Percentiles rank a stretch among this genome's conserved stretches.
phyloP scores from a whole-genome alignment of 805 yeast genomes.

The Nakazawaea laoshanensis region DNA sequence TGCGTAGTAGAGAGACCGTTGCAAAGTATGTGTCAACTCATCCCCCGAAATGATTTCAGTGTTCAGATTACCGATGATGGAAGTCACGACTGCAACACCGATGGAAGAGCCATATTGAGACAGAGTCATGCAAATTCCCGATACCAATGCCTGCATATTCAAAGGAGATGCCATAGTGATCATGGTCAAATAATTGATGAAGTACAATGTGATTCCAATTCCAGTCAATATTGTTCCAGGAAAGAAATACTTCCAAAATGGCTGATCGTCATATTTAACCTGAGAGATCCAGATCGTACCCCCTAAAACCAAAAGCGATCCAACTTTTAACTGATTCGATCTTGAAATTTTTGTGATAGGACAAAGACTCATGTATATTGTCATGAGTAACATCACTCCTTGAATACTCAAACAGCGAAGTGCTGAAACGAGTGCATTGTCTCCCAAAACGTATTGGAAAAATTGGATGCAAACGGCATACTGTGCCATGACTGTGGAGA shows the following conservation, averaged over 20 bases:
- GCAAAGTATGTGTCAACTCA: neutral
- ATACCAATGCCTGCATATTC: conserved; percentile 29
- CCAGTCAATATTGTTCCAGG: neutral
- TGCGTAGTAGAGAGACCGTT: neutral
- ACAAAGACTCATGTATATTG: neutral
- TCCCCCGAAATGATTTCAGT: neutral
- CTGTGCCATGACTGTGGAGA: neutral
- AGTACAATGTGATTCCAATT: conserved; percentile 21
- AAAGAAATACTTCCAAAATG: neutral
- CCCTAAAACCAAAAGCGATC: conserved; percentile 12
- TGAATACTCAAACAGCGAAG: conserved; percentile 3
- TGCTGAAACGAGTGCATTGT: conserved; percentile 7
- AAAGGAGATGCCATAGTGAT: conserved; percentile 25
- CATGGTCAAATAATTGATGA: conserved; percentile 24
- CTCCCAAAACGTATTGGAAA: neutral
- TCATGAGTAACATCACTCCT: neutral
- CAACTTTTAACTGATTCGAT: conserved; percentile 3
- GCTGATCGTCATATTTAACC: neutral
- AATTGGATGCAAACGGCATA: neutral
- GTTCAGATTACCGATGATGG: conserved; percentile 18
- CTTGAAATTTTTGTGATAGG: conserved; percentile 1
- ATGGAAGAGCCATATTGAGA: conserved; percentile 25
- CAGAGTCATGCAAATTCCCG: conserved; percentile 26
- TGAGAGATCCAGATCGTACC: neutral
- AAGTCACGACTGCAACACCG: conserved; percentile 19